Conservation (phyloP, 257 asterid species). For the Eustoma russellianum region DNA sequence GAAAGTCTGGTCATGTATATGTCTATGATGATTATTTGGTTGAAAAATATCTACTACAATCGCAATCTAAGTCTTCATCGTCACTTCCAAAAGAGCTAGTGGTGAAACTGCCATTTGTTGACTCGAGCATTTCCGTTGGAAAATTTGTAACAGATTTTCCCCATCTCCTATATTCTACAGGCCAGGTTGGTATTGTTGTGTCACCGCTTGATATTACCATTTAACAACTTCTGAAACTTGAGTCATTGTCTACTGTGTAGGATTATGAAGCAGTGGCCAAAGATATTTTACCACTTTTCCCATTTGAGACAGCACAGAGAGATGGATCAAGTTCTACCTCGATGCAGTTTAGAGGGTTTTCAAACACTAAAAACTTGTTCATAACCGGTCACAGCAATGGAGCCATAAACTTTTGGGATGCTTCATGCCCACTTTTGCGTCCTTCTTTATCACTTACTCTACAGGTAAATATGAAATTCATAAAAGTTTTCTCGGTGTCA, state of each 20-base stretch:
- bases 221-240: not conserved
- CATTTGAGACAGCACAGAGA: constrained; percentile 44
- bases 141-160: constrained; percentile 48
- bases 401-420: constrained; percentile 82
- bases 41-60: constrained; percentile 64
- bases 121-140: constrained; percentile 63
- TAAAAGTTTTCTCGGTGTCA: too few relatives aligned
- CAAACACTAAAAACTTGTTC: constrained; percentile 57
- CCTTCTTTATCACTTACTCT: constrained; percentile 61
- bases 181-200: constrained; percentile 35
- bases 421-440: constrained; percentile 65
- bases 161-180: constrained; percentile 34
- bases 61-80: constrained; percentile 65
- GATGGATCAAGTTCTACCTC: constrained; percentile 54
- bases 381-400: constrained; percentile 83
- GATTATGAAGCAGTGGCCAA: constrained; percentile 39
- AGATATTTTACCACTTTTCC: constrained; percentile 53
- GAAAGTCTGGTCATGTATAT: constrained; percentile 58
- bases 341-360: constrained; percentile 28
- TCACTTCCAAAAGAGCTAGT: constrained; percentile 65
- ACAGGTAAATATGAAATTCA: constrained; percentile 38
- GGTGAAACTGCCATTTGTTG: constrained; percentile 69
- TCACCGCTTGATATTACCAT: not conserved
- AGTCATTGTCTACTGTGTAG: constrained; percentile 25
- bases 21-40: constrained; percentile 52